Conservation (phyloP, 208 protist genomes). For the Trichomonas gallinae region DNA sequence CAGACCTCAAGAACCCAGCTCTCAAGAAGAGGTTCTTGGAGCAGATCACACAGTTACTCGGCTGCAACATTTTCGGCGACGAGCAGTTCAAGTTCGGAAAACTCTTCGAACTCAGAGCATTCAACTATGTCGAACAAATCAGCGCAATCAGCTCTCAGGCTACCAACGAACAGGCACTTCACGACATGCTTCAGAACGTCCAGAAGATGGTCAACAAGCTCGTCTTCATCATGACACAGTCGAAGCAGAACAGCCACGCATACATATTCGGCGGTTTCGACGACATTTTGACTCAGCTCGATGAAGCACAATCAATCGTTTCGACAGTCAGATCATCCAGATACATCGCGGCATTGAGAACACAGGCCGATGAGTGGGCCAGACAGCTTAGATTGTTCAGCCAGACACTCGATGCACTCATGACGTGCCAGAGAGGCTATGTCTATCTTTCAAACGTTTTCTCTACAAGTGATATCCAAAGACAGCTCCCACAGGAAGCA, state of each 20-base stretch:
- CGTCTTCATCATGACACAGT: background rate
- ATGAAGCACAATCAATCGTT: slow-evolving; percentile 20
- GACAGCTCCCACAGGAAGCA: background rate
- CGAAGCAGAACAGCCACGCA: background rate
- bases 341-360: background rate
- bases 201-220: background rate
- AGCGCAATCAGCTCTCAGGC: background rate
- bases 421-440: background rate
- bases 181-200: background rate
- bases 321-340: background rate
- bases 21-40: background rate
- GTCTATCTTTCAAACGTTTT: background rate
- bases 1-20: background rate
- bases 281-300: background rate
- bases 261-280: background rate
- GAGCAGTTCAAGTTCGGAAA: background rate
- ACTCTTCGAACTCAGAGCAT: background rate
- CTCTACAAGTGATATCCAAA: background rate
- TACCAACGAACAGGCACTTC: background rate
- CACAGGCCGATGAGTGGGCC: slow-evolving; percentile 46
- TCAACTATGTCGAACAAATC: background rate
- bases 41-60: background rate
- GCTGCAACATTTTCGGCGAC: background rate
- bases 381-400: slow-evolving; percentile 33
- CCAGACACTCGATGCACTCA: slow-evolving; percentile 4